A percentile compares a stretch with the other conserved stretches of the same genome.
These are phyloP conservation scores for Podila verticillata DNA, from an alignment of 192 early-diverging fungal species.

Conservation along the genomic window DNA sequence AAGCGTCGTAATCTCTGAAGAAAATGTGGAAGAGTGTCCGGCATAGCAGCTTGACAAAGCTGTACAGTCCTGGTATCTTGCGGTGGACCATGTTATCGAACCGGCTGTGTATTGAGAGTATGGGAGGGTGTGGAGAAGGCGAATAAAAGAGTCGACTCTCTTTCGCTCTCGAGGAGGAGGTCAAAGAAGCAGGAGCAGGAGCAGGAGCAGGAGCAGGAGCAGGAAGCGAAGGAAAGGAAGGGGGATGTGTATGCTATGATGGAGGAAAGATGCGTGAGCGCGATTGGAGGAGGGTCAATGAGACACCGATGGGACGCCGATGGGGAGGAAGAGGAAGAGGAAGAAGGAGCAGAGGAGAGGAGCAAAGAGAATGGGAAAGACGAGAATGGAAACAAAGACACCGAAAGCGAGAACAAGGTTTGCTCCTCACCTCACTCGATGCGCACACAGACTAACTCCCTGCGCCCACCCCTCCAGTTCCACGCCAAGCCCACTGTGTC, in stretches of 20 bases:
- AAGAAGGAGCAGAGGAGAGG: background rate
- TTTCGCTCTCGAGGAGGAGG: background rate
- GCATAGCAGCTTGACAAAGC: constrained; percentile 43
- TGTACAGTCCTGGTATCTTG: constrained; percentile 45
- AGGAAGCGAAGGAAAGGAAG: background rate
- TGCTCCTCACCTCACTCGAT: background rate
- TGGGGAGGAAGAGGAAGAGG: background rate
- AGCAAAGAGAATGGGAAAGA: background rate
- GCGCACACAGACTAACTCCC: background rate
- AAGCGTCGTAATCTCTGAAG: constrained; percentile 52
- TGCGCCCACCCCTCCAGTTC: too few species aligned
- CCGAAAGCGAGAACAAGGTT: background rate
- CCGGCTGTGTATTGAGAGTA: background rate
- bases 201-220: background rate
- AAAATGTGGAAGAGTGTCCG: constrained; percentile 52
- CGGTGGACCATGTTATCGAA: constrained; percentile 17
- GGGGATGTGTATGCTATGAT: background rate
- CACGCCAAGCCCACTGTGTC: too few species aligned
- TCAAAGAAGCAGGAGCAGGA: background rate
- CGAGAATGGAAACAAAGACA: background rate
- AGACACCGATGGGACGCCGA: background rate
- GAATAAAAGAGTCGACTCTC: too few species aligned
- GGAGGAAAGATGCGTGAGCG: background rate
- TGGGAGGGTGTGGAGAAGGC: background rate
- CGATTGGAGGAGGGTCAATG: background rate